Evolutionary conservation across 305 asterid genomes (phyloP).

Genomic region (Nicotiana rustica): DNA sequence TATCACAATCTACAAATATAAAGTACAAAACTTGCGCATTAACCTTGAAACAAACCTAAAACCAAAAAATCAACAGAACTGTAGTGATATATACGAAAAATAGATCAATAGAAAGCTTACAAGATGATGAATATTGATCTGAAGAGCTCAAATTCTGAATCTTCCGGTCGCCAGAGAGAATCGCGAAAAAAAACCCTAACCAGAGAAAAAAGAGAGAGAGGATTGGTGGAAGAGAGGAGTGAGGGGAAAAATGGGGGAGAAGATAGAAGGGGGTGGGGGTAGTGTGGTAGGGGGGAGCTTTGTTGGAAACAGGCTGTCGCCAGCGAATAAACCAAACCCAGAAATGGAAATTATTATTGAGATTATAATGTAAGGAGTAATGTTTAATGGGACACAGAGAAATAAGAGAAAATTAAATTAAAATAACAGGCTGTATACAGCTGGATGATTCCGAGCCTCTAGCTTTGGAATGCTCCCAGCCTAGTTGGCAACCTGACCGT

Average conservation of each 20-base stretch:
- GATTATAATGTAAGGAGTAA: constrained; percentile 20
- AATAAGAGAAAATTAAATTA: not conserved
- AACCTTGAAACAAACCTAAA: constrained; percentile 5
- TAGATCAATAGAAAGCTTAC: constrained; percentile 46
- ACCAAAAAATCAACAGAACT: not conserved
- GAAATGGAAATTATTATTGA: constrained; percentile 36
- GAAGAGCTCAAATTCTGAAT: constrained; percentile 38
- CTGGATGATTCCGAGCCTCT: constrained; percentile 40
- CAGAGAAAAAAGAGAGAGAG: constrained; percentile 36
- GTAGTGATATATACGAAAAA: not conserved
- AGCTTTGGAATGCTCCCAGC: constrained; percentile 44
- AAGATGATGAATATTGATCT: constrained; percentile 52
- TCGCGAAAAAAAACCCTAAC: constrained; percentile 37
- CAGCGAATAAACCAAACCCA: constrained; percentile 67
- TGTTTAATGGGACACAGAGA: constrained; percentile 1
- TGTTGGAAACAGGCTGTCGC: constrained; percentile 84
- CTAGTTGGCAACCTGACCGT: constrained; percentile 39
- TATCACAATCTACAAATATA: constrained; percentile 13
- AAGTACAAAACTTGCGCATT: constrained; percentile 22
- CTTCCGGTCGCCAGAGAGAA: constrained; percentile 33
- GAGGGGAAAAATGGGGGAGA: constrained; percentile 23
- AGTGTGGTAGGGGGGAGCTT: constrained; percentile 49
- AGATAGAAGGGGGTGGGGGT: constrained; percentile 5
- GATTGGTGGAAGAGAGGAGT: constrained; percentile 33
- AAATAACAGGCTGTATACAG: constrained; percentile 54